Percentiles rank a stretch among this genome's conserved stretches.
These are phyloP conservation scores for Jackrogersella multiformis DNA, from an alignment of 495 filamentous ascomycete genomes.

Conservation along the genomic window DNA sequence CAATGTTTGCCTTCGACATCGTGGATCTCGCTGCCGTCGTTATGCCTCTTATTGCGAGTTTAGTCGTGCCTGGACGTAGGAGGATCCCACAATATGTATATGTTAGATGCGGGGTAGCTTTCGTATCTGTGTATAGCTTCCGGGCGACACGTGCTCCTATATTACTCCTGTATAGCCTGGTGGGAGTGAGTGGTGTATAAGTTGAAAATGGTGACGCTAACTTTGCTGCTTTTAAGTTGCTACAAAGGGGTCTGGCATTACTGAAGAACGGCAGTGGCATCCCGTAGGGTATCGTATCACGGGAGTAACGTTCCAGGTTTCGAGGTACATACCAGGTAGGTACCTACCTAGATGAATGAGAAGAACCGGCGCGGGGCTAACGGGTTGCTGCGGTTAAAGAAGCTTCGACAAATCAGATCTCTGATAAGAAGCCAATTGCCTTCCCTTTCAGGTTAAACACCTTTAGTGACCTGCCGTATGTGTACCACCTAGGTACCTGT, in stretches of 20 bases:
- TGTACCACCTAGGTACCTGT: no score
- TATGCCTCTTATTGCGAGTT: constrained; percentile 20
- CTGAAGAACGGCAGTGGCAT: constrained; percentile 12
- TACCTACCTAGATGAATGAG: not conserved
- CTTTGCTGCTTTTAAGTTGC: not conserved
- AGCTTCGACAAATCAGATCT: constrained; percentile 22
- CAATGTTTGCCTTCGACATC: constrained; percentile 45
- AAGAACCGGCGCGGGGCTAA: constrained; percentile 3
- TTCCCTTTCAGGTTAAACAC: constrained; percentile 25
- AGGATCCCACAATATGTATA: constrained; percentile 23
- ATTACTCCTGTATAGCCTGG: not conserved
- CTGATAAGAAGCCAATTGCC: constrained; percentile 14
- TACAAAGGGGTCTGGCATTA: not conserved
- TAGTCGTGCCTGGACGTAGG: constrained; percentile 8
- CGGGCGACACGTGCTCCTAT: constrained; percentile 14
- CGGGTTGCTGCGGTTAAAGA: constrained; percentile 28
- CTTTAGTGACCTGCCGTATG: no score
- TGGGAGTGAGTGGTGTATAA: not conserved
- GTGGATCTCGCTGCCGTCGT: constrained; percentile 15
- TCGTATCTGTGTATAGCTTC: constrained; percentile 16
- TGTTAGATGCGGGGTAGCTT: constrained; percentile 39
- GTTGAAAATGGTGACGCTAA: not conserved
- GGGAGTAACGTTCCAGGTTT: not conserved
- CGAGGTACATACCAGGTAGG: not conserved
- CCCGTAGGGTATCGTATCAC: not conserved